Percentiles rank a stretch among this genome's conserved stretches.
These are phyloP conservation scores for Fusarium sp. DNA, from an alignment of 2,329 filamentous ascomycete genomes.

Conservation along the genomic window DNA sequence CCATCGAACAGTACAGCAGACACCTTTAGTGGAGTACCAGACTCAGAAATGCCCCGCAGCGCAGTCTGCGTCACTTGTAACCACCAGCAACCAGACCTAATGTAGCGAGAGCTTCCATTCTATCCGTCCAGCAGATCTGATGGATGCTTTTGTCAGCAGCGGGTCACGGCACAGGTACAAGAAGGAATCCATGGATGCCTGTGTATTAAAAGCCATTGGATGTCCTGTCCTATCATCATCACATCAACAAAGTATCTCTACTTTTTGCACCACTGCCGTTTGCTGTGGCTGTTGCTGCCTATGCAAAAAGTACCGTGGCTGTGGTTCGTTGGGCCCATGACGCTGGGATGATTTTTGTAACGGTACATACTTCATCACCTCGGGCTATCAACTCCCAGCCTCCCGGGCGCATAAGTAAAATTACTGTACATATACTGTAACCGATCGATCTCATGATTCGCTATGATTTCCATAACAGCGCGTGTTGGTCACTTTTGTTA, in stretches of 20 bases:
- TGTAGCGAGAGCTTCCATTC: constrained; percentile 6
- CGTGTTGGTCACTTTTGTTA: constrained; percentile 11
- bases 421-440: neutral
- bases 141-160: constrained; percentile 36
- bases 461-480: constrained; percentile 8
- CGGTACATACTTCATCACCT: constrained; percentile 13
- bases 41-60: constrained; percentile 33
- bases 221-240: constrained; percentile 17
- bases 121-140: neutral
- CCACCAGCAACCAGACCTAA: constrained; percentile 26
- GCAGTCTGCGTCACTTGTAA: constrained; percentile 27
- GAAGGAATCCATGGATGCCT: neutral
- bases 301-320: constrained; percentile 10
- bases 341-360: constrained; percentile 32
- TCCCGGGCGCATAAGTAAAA: constrained; percentile 21
- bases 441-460: constrained; percentile 38
- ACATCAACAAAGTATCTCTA: constrained; percentile 26
- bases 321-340: constrained; percentile 30
- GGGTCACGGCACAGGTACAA: constrained; percentile 15
- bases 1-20: constrained; percentile 5
- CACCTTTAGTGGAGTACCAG: constrained; percentile 29
- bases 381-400: constrained; percentile 25
- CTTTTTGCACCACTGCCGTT: constrained; percentile 11
- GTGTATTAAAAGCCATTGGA: neutral
- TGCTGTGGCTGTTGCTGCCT: constrained; percentile 22